These are phyloP conservation scores for Crepidotus variabilis DNA, from an alignment of 768 basidiomycete species.

Conservation along the genomic window DNA sequence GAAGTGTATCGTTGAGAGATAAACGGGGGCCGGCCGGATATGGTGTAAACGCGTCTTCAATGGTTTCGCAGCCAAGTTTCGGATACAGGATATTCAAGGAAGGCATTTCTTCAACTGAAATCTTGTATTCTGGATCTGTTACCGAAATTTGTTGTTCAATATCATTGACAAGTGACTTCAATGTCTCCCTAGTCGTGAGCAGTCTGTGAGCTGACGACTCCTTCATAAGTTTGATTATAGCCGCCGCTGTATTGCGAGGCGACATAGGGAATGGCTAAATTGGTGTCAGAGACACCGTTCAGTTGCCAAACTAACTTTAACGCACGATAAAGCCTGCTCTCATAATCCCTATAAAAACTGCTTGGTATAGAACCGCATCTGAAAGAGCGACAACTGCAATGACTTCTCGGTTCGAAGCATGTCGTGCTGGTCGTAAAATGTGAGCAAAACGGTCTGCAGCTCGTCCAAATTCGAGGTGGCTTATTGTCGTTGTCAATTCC, in stretches of 20 bases:
- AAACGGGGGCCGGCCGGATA: conserved; percentile 19
- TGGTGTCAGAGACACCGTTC: not conserved
- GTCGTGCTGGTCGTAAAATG: conserved; percentile 28
- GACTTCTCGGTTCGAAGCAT: conserved; percentile 26
- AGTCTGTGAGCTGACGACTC: conserved; percentile 35
- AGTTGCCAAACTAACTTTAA: not conserved
- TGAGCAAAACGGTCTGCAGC: conserved; percentile 42
- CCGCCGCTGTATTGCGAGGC: conserved; percentile 32
- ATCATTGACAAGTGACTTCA: conserved; percentile 24
- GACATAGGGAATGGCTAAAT: conserved; percentile 38
- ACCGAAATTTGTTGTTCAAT: conserved; percentile 19
- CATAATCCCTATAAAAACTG: conserved; percentile 33
- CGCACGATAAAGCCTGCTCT: conserved; percentile 32
- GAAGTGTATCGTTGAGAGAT: conserved; percentile 20
- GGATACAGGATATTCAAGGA: conserved; percentile 32
- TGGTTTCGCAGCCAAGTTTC: conserved; percentile 30
- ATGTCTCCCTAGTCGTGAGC: conserved; percentile 27
- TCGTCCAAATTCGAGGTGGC: conserved; percentile 39
- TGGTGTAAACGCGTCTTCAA: conserved; percentile 23
- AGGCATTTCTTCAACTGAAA: conserved; percentile 31
- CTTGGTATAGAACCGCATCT: conserved; percentile 36
- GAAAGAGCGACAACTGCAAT: conserved; percentile 33
- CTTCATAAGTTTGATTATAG: conserved; percentile 30
- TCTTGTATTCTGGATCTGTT: conserved; percentile 14
- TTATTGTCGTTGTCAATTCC: conserved; percentile 23